Conservation (phyloP, 1,284 basidiomycete genomes). For the Anthracocystis panici-leucophaei region DNA sequence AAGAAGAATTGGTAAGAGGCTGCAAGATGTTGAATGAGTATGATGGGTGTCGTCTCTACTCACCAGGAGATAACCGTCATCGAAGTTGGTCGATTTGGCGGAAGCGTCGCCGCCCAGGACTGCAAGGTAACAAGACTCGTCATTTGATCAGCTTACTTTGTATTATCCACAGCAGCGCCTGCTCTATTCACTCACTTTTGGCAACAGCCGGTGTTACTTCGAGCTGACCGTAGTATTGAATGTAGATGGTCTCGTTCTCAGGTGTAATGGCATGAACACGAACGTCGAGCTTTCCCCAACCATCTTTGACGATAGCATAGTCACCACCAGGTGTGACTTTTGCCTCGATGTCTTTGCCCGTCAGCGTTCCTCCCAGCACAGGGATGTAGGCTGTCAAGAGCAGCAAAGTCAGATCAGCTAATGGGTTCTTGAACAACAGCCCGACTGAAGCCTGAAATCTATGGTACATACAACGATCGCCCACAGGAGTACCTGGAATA, state of each 20-base stretch:
- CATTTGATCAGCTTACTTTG: neutral
- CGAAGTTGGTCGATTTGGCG: constrained; percentile 42
- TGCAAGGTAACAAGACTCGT: neutral
- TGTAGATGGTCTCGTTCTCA: constrained; percentile 36
- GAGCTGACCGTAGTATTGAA: constrained; percentile 42
- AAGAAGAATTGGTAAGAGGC: neutral
- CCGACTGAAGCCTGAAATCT: neutral
- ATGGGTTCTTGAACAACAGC: neutral
- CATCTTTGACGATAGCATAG: constrained; percentile 45
- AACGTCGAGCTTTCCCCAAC: constrained; percentile 46
- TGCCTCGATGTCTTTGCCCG: constrained; percentile 31
- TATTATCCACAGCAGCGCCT: neutral
- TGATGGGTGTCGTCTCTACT: constrained; percentile 4
- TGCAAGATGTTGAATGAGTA: neutral
- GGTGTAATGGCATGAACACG: constrained; percentile 36
- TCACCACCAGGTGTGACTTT: constrained; percentile 40
- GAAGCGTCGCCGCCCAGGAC: constrained; percentile 28
- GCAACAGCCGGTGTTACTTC: constrained; percentile 35
- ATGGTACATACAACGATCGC: constrained; percentile 33
- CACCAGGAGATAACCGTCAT: constrained; percentile 39
- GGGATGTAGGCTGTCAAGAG: constrained; percentile 23
- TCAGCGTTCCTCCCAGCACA: constrained; percentile 27
- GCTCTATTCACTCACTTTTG: constrained; percentile 13
- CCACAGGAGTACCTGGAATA: constrained; percentile 28
- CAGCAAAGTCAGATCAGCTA: neutral